Percentiles rank a stretch among this genome's conserved stretches.
Conservation (phyloP, 768 basidiomycete genomes). For the Lactarius vividus region DNA sequence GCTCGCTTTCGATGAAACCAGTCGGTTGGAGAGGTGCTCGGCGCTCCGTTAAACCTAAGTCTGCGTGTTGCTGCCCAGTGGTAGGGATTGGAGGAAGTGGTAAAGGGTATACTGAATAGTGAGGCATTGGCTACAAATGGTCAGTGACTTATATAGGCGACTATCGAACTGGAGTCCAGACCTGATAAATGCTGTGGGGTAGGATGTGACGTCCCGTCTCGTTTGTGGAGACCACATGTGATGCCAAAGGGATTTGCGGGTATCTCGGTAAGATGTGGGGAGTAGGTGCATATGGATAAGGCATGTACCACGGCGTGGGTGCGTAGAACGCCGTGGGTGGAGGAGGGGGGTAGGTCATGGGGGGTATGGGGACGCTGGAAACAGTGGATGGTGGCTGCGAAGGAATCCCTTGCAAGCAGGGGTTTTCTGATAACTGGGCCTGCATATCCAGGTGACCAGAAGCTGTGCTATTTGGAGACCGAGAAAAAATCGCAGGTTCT, state of each 20-base stretch:
- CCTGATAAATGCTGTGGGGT: conserved; percentile 20
- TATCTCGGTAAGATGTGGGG: conserved; percentile 44
- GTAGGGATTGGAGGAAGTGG: conserved; percentile 12
- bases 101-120: conserved; percentile 17
- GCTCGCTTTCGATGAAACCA: conserved; percentile 70
- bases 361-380: not conserved
- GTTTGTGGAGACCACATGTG: conserved; percentile 6
- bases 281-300: conserved; percentile 33
- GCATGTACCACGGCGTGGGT: conserved; percentile 24
- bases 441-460: conserved; percentile 7
- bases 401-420: conserved; percentile 7
- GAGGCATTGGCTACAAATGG: conserved; percentile 17
- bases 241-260: conserved; percentile 33
- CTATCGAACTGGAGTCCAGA: not conserved
- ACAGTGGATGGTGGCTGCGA: conserved; percentile 11
- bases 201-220: conserved; percentile 13
- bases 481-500: not conserved
- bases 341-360: conserved; percentile 15
- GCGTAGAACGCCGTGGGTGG: conserved; percentile 21
- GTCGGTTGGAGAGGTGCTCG: conserved; percentile 55
- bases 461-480: conserved; percentile 6
- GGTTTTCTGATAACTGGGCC: conserved; percentile 9
- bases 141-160: not conserved
- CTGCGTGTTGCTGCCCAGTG: conserved; percentile 15
- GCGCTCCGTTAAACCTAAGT: conserved; percentile 6